Evolutionary conservation across 768 basidiomycete species (phyloP), one percentile per base, ranked within the genome.

Genomic region (Krasilnikovozyma curviuscula): DNA sequence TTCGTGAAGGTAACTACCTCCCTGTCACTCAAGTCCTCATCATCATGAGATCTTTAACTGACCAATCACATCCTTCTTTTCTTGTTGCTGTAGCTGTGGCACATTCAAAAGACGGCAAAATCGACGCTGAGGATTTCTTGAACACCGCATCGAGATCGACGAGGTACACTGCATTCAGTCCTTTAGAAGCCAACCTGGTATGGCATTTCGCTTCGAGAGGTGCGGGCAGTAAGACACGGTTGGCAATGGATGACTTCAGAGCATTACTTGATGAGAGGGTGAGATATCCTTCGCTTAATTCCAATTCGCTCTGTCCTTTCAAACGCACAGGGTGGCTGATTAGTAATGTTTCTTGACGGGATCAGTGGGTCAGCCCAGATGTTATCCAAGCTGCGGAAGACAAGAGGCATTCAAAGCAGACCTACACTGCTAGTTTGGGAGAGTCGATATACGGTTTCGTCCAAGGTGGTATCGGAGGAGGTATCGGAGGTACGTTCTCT

Each of bases 131-230:
- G n/a, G 93, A 97, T 65, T 97, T 98, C 67, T 71, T 91, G 49
- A 81, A 95, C 63, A 70, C 93, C 62, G 75, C 86, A 13, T 19
- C 40, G 12, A 31, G 39, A 16, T 34, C 21, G 19, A 14, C 39
- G 45, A 38, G 45, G 28, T 52, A 52, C 29, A 46, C 38, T 25
- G 35, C 27, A n/a, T 46, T 52, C 31, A 40, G 44, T 14, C 50
- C 50, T 8, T 28, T 52, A 1, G 50, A 60, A 55, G 64, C 62
- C 24, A 60, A 81, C 45, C 93, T 97, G 59, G 78, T 98, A 59
- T 98, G 95, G 69, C 91, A 98, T 65, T 97, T 95, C 67, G 88
- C 88, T 24, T 79, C 83, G 12, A 75, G 86, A 40, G 89, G 88
- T 13, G 68, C 70, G 38, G 67, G 69, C 3, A 68, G 69, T 40